Percentiles rank a stretch among this genome's conserved stretches.
These are phyloP conservation scores for Gaeumannomyces tritici DNA, from an alignment of 2,329 filamentous ascomycete genomes.

Conservation along the genomic window DNA sequence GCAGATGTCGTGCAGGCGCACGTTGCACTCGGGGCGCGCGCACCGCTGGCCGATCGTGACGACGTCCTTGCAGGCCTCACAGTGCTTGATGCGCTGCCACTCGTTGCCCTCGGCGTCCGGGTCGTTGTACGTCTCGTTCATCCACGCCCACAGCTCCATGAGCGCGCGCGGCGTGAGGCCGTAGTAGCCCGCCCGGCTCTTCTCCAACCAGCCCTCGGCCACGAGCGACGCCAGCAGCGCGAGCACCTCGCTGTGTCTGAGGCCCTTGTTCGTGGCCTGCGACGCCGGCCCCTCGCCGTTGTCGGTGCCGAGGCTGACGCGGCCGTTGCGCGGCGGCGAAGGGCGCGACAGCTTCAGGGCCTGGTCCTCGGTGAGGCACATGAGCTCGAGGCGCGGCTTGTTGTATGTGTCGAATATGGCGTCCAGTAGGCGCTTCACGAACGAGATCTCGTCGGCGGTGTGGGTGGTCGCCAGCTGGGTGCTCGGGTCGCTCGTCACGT, in stretches of 20 bases:
- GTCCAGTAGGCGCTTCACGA: constrained; percentile 79
- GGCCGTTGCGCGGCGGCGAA: constrained; percentile 21
- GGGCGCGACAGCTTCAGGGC: constrained; percentile 60
- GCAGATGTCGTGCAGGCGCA: constrained; percentile 71
- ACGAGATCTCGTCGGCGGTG: constrained; percentile 76
- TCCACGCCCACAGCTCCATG: constrained; percentile 76
- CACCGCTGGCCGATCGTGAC: constrained; percentile 80
- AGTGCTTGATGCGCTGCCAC: constrained; percentile 73
- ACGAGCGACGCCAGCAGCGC: constrained; percentile 59
- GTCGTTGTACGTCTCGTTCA: constrained; percentile 87
- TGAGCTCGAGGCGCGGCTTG: constrained; percentile 65
- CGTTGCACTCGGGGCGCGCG: constrained; percentile 53
- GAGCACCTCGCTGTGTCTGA: constrained; percentile 75
- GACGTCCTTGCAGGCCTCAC: constrained; percentile 81
- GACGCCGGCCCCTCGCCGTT: constrained; percentile 18
- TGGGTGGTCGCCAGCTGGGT: constrained; percentile 82
- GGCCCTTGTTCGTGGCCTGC: constrained; percentile 35
- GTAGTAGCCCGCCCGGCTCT: constrained; percentile 63
- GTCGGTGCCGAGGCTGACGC: constrained; percentile 14
- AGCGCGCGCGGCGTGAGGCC: constrained; percentile 66
- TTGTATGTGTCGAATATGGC: constrained; percentile 90
- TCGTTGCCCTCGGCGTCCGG: constrained; percentile 47
- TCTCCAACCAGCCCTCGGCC: constrained; percentile 76
- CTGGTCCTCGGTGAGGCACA: constrained; percentile 73
- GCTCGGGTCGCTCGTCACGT: constrained; percentile 73